Base-by-base conservation (phyloP, 2,329 filamentous ascomycete genomes). In the Sclerotinia subarctica region DNA sequence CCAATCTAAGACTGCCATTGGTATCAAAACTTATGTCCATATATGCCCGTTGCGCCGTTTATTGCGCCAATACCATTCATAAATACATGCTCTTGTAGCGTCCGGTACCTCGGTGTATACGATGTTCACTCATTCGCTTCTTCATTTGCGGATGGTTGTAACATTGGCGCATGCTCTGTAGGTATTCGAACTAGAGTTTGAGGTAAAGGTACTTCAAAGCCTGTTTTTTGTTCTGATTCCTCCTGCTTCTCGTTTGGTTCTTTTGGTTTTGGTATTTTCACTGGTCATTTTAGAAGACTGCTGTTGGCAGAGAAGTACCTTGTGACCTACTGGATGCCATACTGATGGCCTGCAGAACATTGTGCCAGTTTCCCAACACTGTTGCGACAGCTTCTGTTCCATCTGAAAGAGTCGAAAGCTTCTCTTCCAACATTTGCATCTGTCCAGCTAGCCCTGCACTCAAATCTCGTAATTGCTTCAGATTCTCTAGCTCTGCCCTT, bases 131-230 rank as follows among this genome's bases (percentile, higher is more conserved):
- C 69, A 64, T 64, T 70, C 5, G 47, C 67, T 59, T 56, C 67
- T 57, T 60, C 69, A n/a, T 71, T 68, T 15, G 68, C 51, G 42
- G 52, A 60, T 71, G n/a, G 70, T 54, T 69, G 75, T 69, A 90
- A 77, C 32, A 86, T 81, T 35, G 87, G 87, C 17, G 87, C 88
- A 78, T 94, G 91, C 73, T 94, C 90, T 21, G 91, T 93, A 1
- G 92, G 92, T 73, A 95, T 94, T 71, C 92, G 87, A 47, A 96
- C 92, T 21, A 96, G 83, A 24, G 92, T 94, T 76, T 94, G 90
- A 1, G 92, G 92, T 52, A 95, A 81, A 52, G 86, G 80, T n/a
- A 83, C 74, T 35, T 74, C 78, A 26, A 72, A 59, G 17, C 76
- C 75, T 15, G 72, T 66, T 44, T 79, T 78, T 66, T 80, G 73